phyloP scores from a whole-genome alignment of 306 rosid genomes.

The Glycine tomentella region DNA sequence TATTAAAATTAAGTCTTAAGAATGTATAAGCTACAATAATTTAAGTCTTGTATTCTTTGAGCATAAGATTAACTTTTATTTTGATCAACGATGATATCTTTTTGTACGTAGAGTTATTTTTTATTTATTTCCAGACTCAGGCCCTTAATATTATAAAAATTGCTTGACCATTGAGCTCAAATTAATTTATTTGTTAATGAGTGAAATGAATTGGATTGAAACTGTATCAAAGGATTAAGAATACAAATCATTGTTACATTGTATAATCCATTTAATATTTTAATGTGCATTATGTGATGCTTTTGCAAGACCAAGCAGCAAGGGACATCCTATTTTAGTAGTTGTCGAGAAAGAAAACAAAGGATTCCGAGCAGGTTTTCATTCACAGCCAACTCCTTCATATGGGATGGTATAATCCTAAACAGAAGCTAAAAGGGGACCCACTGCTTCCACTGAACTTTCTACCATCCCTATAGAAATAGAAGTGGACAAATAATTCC shows the following conservation, averaged over 20 bases:
- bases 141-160: too few relatives aligned
- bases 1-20: too few relatives aligned
- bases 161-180: neutral
- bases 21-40: too few relatives aligned
- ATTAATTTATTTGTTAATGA: neutral
- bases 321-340: constrained; percentile 15
- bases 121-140: too few relatives aligned
- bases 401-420: constrained; percentile 38
- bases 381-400: constrained; percentile 25
- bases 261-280: neutral
- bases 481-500: constrained; percentile 33
- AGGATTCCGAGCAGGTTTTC: neutral
- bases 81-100: too few relatives aligned
- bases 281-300: constrained; percentile 3
- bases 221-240: neutral
- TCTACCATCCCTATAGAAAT: constrained; percentile 15
- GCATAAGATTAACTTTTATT: too few relatives aligned
- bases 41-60: too few relatives aligned
- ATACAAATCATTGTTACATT: neutral
- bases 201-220: neutral
- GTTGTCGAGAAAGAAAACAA: constrained; percentile 21
- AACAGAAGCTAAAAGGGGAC: constrained; percentile 40
- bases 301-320: constrained; percentile 23
- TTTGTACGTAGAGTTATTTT: too few relatives aligned
- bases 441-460: constrained; percentile 36